Base-by-base conservation (phyloP, 768 basidiomycete species). In the Tricholoma sp. region DNA sequence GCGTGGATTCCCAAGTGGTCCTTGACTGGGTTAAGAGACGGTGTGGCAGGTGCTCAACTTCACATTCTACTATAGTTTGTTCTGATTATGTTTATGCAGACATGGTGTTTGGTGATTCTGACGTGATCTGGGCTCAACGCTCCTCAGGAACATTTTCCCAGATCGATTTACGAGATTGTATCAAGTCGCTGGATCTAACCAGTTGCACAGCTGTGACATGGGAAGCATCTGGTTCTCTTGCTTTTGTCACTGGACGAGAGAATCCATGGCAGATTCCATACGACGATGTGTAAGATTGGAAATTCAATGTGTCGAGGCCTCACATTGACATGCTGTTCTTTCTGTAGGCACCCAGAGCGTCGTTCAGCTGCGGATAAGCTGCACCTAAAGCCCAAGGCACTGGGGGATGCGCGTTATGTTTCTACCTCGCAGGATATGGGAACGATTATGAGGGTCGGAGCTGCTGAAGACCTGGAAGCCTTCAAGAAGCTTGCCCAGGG, bases 1-100 rank as follows among this genome's bases (percentile, higher is more conserved):
- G 80, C 82, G 0, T 90, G 87, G 81, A 78, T 93, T 50, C 86
- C 88, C 5, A 94, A 94, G 70, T 94, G 91, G 88, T 79, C 81
- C 2, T 80, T 92, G 10, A 78, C 76, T 18, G 82, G 84, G 12
- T 83, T 82, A 1, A 91, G 93, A 57, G 88, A 90, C 5, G 85
- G 85, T 20, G 83, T 88, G 3, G 86, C 86, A 11, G 91, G 91
- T 91, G 60, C 20, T 54, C n/a, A 36, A 57, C 50, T 44, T 11
- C 31, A n/a, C 18, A 37, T n/a, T 34, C 28, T 44, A 7, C 18
- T 6, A 33, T 24, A 8, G n/a, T 34, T n/a, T 36, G 33, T 33
- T 17, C 52, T 37, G 18, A 45, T 58, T 24, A 12, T 51, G 10
- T 50, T 52, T 54, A 44, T 54, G 20, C 57, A 93, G 91, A 91